A percentile compares a stretch with the other conserved stretches of the same genome.
phyloP scores from a whole-genome alignment of 768 basidiomycete genomes.

The Boletus rubescentipes region DNA sequence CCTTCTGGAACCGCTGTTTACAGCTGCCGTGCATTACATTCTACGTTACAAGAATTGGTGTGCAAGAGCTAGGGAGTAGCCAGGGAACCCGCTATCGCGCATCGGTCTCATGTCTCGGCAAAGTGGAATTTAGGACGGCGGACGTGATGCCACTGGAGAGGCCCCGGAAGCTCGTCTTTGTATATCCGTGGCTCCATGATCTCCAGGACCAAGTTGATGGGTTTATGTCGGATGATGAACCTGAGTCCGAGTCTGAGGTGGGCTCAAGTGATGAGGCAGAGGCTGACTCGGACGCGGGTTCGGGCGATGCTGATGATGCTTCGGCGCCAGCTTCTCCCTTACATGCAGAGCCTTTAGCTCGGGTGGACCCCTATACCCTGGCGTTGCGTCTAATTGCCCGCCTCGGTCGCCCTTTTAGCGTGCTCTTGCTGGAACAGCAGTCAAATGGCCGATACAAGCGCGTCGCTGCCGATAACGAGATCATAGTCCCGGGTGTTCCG shows the following conservation, averaged over 20 bases:
- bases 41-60: not conserved
- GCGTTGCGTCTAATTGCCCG: no score
- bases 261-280: no score
- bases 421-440: no score
- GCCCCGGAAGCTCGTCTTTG: not conserved
- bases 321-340: no score
- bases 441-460: no score
- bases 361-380: no score
- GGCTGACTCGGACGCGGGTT: no score
- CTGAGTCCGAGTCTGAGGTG: not conserved
- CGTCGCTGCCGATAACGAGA: no score
- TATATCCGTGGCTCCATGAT: slow-evolving; percentile 13
- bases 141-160: not conserved
- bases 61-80: not conserved
- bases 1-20: not conserved
- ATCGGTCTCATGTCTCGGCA: not conserved
- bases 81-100: not conserved
- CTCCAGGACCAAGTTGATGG: not conserved
- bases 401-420: no score
- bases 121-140: slow-evolving; percentile 1
- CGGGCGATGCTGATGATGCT: no score
- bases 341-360: no score
- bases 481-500: no score
- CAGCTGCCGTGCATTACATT: not conserved
- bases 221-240: not conserved